These are phyloP conservation scores for Puccinia horiana DNA, from an alignment of 1,284 basidiomycete species.

Conservation along the genomic window DNA sequence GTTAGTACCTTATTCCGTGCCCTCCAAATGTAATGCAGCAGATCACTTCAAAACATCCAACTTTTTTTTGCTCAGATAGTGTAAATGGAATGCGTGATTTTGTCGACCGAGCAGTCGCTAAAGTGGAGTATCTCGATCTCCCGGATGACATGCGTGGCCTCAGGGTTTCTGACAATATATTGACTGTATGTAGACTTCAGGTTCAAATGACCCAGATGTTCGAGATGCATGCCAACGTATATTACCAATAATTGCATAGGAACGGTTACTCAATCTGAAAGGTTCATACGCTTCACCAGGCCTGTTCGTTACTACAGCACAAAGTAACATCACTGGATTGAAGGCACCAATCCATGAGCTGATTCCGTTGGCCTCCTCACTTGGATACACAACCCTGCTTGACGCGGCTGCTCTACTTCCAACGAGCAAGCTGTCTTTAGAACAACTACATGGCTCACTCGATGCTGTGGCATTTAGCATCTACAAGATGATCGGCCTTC, in stretches of 20 bases:
- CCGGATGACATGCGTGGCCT: slow-evolving; percentile 68
- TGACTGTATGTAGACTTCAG: slow-evolving; percentile 51
- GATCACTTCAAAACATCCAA: background rate
- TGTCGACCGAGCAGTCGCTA: slow-evolving; percentile 65
- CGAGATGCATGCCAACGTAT: slow-evolving; percentile 52
- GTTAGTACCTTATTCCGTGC: slow-evolving; percentile 65
- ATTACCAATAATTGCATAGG: slow-evolving; percentile 19
- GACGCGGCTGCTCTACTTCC: slow-evolving; percentile 77
- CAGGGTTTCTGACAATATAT: slow-evolving; percentile 51
- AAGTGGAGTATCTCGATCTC: slow-evolving; percentile 69
- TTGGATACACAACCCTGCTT: slow-evolving; percentile 72
- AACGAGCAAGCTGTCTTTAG: slow-evolving; percentile 68
- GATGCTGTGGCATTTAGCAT: slow-evolving; percentile 80
- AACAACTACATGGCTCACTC: slow-evolving; percentile 64
- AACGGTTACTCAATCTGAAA: slow-evolving; percentile 13
- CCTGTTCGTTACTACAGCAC: slow-evolving; percentile 73
- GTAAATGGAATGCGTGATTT: slow-evolving; percentile 77
- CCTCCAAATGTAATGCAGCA: background rate
- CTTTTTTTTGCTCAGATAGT: slow-evolving; percentile 58
- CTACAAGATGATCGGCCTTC: slow-evolving; percentile 86
- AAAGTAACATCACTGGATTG: slow-evolving; percentile 74
- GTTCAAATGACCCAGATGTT: slow-evolving; percentile 52
- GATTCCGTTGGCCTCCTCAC: slow-evolving; percentile 62
- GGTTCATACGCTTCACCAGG: slow-evolving; percentile 59
- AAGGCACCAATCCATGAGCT: slow-evolving; percentile 63